Percentiles rank a stretch among this genome's conserved stretches.
Evolutionary conservation across 768 basidiomycete genomes (phyloP).

Genomic region (Kwoniella bestiolae): DNA sequence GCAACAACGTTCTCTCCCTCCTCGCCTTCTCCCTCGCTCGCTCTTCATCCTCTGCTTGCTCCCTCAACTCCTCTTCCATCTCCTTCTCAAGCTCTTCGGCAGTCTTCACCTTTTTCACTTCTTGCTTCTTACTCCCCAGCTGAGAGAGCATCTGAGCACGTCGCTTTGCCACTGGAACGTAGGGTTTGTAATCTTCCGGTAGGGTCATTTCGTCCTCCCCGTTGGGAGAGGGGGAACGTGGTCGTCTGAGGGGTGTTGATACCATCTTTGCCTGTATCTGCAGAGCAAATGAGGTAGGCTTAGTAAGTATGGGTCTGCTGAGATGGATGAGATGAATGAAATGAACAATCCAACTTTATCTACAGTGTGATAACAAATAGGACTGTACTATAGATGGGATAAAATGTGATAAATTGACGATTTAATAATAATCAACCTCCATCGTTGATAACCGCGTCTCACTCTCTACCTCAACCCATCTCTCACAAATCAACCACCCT

Average conservation of each 20-base stretch:
- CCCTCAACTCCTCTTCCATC: conserved; percentile 64
- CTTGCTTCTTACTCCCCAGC: conserved; percentile 62
- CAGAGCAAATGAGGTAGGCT: not conserved
- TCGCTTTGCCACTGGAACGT: conserved; percentile 83
- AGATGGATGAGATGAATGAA: too few relatives aligned
- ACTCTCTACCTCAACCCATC: conserved; percentile 1
- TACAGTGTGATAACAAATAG: too few relatives aligned
- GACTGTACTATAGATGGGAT: too few relatives aligned
- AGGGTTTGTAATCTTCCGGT: conserved; percentile 71
- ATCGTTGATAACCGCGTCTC: conserved; percentile 2
- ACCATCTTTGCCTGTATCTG: conserved; percentile 18
- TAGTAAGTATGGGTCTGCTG: not conserved
- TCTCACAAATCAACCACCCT: conserved; percentile 8
- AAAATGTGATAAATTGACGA: conserved; percentile 14
- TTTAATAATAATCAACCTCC: conserved; percentile 1
- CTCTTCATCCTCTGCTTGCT: conserved; percentile 80
- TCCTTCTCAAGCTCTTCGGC: conserved; percentile 63
- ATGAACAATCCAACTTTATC: not conserved
- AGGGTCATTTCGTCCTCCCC: conserved; percentile 23
- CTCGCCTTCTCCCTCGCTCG: conserved; percentile 71
- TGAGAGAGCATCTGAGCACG: conserved; percentile 79
- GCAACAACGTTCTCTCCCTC: conserved; percentile 81
- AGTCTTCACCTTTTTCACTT: conserved; percentile 62
- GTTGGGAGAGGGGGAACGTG: conserved; percentile 6
- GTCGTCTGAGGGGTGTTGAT: conserved; percentile 4